Evolutionary conservation across 306 rosid genomes (phyloP), one percentile per base, ranked within the genome.

Genomic region (Inga laurina): DNA sequence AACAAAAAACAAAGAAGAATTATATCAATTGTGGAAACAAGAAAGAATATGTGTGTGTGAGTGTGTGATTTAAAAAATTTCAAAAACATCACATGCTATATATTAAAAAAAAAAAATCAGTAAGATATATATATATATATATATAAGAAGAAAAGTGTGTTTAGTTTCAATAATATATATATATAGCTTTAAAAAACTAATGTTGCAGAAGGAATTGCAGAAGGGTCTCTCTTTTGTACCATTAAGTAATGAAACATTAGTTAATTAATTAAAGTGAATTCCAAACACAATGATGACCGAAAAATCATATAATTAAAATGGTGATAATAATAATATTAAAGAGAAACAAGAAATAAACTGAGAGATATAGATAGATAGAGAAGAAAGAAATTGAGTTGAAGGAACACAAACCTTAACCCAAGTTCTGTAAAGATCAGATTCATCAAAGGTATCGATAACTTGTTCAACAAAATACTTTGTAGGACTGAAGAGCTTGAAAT

Each of bases 401-500:
- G 16, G 11, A 43, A 27, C 8, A 22, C 68, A 9, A 79, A 86
- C 97, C 95, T 90, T 90, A 86, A 84, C 89, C 97, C 97, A 93
- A n/a, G 97, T 91, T n/a, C 90, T 87, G 91, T 93, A 85, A 80
- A 93, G 90, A 39, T 93, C 95, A 71, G 91, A 85, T 86, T 93
- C 95, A 77, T 91, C 95, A 48, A 90, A 88, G 89, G 91, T 86
- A 74, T 89, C 89, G 48, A 93, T 87, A 46, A 90, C 95, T 82
- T 91, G 92, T 78, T 93, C 89, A 12, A 93, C 97, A 30, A 93
- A 93, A 88, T 93, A 93, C 72, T 85, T 90, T 15, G 90, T 93
- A 44, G 95, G 95, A 80, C 89, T 86, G 68, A 93, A 93, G 81
- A 89, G 4, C 82, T 87, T 93, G 44, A 81, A 6, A 13, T 62